Evolutionary conservation across 208 protist genomes (phyloP).

Genomic region (Trichomonas tenax): DNA sequence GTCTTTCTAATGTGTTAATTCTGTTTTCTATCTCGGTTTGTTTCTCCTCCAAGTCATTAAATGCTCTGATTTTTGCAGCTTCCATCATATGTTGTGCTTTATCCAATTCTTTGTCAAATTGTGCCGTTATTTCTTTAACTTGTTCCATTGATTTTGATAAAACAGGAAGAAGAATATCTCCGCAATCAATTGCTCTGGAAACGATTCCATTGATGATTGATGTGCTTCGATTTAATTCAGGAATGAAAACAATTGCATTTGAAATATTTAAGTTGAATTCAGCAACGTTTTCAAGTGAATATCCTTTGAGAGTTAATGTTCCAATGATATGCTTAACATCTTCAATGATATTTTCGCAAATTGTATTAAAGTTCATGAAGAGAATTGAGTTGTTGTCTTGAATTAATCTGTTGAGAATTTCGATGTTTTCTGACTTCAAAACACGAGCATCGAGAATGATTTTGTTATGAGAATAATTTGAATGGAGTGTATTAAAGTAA

Average conservation of each 20-base stretch:
- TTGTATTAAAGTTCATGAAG: not conserved
- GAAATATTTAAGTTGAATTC: not conserved
- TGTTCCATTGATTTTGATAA: not conserved
- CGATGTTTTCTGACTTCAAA: not conserved
- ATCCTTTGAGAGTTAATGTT: not conserved
- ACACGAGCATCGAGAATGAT: not conserved
- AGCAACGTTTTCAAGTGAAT: not conserved
- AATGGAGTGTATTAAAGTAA: not conserved
- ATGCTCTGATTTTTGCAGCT: not conserved
- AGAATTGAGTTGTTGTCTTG: not conserved
- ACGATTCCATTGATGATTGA: not conserved
- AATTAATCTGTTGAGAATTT: not conserved
- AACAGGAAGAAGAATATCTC: not conserved
- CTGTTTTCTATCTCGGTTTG: not conserved
- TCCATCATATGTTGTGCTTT: not conserved
- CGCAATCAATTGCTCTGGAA: not conserved
- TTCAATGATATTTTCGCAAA: not conserved
- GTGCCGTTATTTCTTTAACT: not conserved
- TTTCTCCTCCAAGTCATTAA: not conserved
- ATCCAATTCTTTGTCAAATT: not conserved
- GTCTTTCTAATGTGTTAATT: not conserved
- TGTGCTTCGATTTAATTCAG: not conserved
- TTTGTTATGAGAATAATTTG: not conserved
- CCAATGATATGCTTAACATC: not conserved
- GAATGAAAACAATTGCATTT: not conserved